These are phyloP conservation scores for Chalara sp. DNA, from an alignment of 2,329 filamentous ascomycete species.

Conservation along the genomic window DNA sequence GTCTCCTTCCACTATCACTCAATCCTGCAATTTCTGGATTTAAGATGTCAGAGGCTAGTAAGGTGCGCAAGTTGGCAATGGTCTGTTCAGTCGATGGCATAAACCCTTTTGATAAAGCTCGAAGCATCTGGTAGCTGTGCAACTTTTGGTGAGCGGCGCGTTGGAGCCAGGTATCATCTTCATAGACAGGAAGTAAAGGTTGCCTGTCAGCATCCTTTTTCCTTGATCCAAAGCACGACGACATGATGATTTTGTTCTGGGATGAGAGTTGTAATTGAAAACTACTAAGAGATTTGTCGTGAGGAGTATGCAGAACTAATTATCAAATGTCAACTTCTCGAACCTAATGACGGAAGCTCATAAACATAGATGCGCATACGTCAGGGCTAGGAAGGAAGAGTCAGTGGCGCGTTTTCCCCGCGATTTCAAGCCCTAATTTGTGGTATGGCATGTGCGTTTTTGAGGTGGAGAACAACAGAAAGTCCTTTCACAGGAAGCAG, in stretches of 20 bases:
- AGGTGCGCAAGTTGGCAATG: constrained; percentile 70
- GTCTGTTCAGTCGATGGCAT: constrained; percentile 88
- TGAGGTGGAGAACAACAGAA: no score
- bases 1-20: constrained; percentile 67
- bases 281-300: no score
- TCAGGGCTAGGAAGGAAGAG: no score
- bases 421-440: no score
- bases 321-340: no score
- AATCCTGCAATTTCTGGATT: constrained; percentile 69
- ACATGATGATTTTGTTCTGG: constrained; percentile 17
- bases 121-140: constrained; percentile 86
- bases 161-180: constrained; percentile 75
- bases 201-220: constrained; percentile 32
- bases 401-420: no score
- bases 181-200: constrained; percentile 76
- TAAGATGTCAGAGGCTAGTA: constrained; percentile 71
- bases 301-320: no score
- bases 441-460: no score
- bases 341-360: no score
- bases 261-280: no score
- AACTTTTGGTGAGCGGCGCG: constrained; percentile 78
- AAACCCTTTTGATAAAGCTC: constrained; percentile 74
- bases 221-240: constrained; percentile 26
- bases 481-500: no score
- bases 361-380: no score